Conservation (phyloP, 306 rosid genomes). For the Cucurbita ficifolia region DNA sequence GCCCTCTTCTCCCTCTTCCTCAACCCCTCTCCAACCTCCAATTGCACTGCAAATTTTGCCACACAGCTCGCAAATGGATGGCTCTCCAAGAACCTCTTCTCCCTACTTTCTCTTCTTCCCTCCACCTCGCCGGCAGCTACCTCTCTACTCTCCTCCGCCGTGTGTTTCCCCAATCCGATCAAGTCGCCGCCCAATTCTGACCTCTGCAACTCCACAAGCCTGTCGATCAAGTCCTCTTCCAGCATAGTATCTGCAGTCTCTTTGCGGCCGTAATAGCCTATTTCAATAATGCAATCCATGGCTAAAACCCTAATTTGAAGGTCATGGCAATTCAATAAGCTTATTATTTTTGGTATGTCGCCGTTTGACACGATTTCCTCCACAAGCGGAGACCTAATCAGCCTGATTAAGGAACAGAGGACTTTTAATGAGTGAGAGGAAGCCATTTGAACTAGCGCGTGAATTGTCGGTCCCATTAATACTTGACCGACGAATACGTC, state of each 20-base stretch:
- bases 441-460: conserved; percentile 33
- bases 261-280: conserved; percentile 79
- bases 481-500: conserved; percentile 85
- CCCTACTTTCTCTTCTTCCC: conserved; percentile 14
- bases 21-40: conserved; percentile 90
- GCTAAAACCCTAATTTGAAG: conserved; percentile 26
- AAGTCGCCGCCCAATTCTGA: conserved; percentile 47
- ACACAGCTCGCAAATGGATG: conserved; percentile 66
- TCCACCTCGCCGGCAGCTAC: conserved; percentile 12
- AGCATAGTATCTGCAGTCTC: conserved; percentile 79
- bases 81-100: conserved; percentile 23
- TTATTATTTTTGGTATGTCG: conserved; percentile 36
- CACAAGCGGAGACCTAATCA: conserved; percentile 65
- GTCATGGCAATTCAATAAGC: conserved; percentile 21
- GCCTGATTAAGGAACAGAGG: conserved; percentile 35
- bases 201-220: conserved; percentile 61
- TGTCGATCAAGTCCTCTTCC: conserved; percentile 45
- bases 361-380: conserved; percentile 69
- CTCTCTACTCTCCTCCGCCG: conserved; percentile 9
- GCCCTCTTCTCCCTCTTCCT: conserved; percentile 79
- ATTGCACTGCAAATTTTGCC: conserved; percentile 69
- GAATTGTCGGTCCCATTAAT: conserved; percentile 38
- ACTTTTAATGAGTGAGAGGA: conserved; percentile 35
- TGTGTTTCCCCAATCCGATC: conserved; percentile 20
- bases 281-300: conserved; percentile 51